These are phyloP conservation scores for Venturia carpophila DNA, from an alignment of 2,329 filamentous ascomycete species.

Conservation along the genomic window DNA sequence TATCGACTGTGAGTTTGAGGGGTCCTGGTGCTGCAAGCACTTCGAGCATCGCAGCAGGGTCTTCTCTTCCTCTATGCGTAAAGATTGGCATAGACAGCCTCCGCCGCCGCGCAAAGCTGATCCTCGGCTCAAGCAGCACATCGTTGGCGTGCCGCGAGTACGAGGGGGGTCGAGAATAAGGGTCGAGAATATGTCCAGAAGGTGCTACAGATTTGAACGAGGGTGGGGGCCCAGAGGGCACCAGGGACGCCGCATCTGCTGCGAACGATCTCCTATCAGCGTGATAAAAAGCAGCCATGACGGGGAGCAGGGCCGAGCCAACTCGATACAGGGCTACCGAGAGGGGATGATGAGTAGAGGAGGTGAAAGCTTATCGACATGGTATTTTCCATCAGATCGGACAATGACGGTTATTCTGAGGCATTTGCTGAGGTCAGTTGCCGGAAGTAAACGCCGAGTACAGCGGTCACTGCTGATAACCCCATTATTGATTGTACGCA, in stretches of 20 bases:
- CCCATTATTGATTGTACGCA: not conserved
- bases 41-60: slow-evolving; percentile 7
- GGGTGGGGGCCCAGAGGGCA: not conserved
- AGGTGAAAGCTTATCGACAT: not conserved
- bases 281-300: not conserved
- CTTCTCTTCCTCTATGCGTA: not conserved
- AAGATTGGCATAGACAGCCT: not conserved
- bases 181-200: not conserved
- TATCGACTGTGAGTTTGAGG: slow-evolving; percentile 17
- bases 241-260: not conserved
- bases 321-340: not conserved
- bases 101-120: not conserved
- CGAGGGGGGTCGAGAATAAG: slow-evolving; percentile 1
- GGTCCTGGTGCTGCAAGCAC: slow-evolving; percentile 8
- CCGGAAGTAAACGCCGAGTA: not conserved
- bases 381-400: not conserved
- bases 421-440: not conserved
- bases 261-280: slow-evolving; percentile 5
- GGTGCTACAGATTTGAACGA: slow-evolving; percentile 8
- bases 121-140: slow-evolving; percentile 5
- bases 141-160: slow-evolving; percentile 14
- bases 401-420: not conserved
- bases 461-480: not conserved
- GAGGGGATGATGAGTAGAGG: not conserved
- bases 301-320: not conserved